Percentiles rank a stretch among this genome's conserved stretches.
phyloP scores from a whole-genome alignment of 148 eudicot species.

The Vaccinium myrtillus region DNA sequence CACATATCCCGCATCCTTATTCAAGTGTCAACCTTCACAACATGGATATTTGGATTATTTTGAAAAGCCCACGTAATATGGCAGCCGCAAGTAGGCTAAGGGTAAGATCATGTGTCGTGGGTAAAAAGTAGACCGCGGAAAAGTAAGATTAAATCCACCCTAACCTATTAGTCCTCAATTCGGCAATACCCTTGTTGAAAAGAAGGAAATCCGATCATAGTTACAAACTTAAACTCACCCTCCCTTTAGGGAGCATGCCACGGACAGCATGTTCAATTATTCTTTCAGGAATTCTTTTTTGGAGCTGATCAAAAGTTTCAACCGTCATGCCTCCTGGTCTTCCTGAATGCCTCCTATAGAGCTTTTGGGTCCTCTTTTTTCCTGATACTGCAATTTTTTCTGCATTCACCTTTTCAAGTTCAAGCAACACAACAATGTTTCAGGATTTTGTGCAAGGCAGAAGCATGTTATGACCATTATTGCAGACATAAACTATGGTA shows the following conservation, averaged over 20 bases:
- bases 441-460: slow-evolving; percentile 8
- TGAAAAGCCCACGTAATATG: background rate
- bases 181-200: background rate
- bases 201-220: background rate
- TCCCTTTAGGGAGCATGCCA: slow-evolving; percentile 98
- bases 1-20: background rate
- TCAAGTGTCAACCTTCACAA: background rate
- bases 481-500: background rate
- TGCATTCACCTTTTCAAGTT: slow-evolving; percentile 67
- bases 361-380: slow-evolving; percentile 82
- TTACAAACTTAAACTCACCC: slow-evolving; percentile 52
- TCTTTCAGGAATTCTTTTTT: slow-evolving; percentile 94
- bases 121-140: background rate
- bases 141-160: background rate
- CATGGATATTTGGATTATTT: background rate
- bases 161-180: background rate
- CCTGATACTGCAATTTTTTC: slow-evolving; percentile 94
- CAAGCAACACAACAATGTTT: slow-evolving; percentile 17
- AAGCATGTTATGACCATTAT: background rate
- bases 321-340: slow-evolving; percentile 99
- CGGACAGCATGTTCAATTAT: slow-evolving; percentile 96
- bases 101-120: background rate
- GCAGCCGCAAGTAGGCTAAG: background rate
- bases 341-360: slow-evolving; percentile 95
- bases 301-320: slow-evolving; percentile 96